Base-by-base conservation (phyloP, 805 yeast genomes). In the Saccharomycopsis guyanensis region DNA sequence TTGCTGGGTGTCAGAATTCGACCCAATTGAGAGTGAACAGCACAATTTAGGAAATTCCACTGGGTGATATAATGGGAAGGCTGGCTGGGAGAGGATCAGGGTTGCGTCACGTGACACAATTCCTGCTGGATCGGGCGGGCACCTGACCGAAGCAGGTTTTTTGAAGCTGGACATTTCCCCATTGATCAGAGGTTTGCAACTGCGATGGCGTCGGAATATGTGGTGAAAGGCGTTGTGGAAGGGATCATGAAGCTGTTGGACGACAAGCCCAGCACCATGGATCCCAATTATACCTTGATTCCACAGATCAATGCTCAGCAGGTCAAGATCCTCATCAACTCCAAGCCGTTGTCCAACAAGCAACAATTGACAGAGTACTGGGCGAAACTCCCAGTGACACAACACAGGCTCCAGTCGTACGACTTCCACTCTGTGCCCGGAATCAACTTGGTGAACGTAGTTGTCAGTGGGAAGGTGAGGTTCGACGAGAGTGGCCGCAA, bases 401-500 rank as follows among this genome's bases (percentile, higher is more conserved):
- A 57, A 42, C 75, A 71, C 54, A 71, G 63, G 50, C 55, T 69
- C 41, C 65, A 59, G 38, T 62, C 67, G 36, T 70, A 56, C 51
- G 75, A 71, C 55, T 62, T 68, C 47, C 75, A 71, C 52, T 58
- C 68, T 49, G 62, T 71, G 8, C 75, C 75, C 0, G 52, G 52
- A 3, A 27, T 48, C 13, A 45, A 51, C 33, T 27, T 51, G 23
- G 36, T 41, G 4, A 49, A 31, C n/a, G 42, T 48, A 4, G 16
- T 40, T 13, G 16, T 76, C 13, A 67, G 69, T 43, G 66, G 76
- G 13, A 84, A 81, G 59, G 84, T 83, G 10, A 69, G 80, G 50
- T 84, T 83, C 55, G 93, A 85, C 60, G 93, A 85, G 56, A 73
- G 81, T 45, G 93, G 93, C 0, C 72, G 67, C 50, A 80, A 78